Evolutionary conservation across 179 eudicot species (phyloP), one percentile per base, ranked within the genome.

Genomic region (Heliamphora pulchella): DNA sequence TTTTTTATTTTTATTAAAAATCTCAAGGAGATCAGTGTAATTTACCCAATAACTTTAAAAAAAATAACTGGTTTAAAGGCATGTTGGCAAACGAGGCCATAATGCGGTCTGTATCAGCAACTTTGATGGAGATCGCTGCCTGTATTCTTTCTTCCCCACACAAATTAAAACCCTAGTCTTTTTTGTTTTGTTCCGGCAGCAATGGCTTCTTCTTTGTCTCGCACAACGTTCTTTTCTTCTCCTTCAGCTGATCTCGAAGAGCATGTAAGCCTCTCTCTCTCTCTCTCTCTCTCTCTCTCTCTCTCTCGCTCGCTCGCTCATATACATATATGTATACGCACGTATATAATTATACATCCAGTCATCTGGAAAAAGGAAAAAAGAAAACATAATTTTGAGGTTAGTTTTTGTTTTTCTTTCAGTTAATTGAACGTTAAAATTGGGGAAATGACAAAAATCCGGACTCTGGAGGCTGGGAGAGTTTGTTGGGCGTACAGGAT

Each of bases 161-260:
- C 31, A 31, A 31, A 61, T 0, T 1, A 71, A 59, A 41, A 43
- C 67, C 77, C 53, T 75, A 77, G 0, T 47, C 31, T 9, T 2
- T 0, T 44, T 78, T 0, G 1, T 17, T 55, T 8, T 0, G 3
- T 50, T 11, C 13, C 10, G 17, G 14, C 6, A 43, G 50, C 43
- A 78, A 88, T 88, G 90, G 86, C 87, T 55, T 61, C 84, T 80
- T 81, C 91, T 41, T 58, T 85, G 22, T 86, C 88, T 67, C 63
- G 73, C 59, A n/a, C 68, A 68, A 65, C 82, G 43, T 59, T 67
- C n/a, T 82, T 54, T 0, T 22, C 84, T 73, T 81, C 90, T 18
- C 20, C 78, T 2, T 71, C 84, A 14, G 65, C 85, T 69, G 81
- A 81, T 69, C 80, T 81, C 63, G 54, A 46, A 7, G 78, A 84